phyloP scores from a whole-genome alignment of 2,329 filamentous ascomycete genomes.

The Fusarium pseudoanthophilum region DNA sequence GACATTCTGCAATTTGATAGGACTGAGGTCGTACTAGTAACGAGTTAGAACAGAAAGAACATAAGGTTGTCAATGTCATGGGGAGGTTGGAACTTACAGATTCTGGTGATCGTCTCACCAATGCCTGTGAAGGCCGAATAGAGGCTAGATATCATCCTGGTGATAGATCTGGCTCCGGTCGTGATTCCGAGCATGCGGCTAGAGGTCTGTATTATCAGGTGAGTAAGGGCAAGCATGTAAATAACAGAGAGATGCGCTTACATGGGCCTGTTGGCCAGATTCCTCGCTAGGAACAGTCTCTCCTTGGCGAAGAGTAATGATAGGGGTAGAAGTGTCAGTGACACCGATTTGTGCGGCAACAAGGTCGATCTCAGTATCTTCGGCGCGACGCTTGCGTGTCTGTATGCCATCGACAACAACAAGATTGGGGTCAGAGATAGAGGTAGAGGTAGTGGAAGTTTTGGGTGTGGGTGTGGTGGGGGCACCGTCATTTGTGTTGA shows the following conservation, averaged over 20 bases:
- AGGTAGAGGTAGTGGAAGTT: background rate
- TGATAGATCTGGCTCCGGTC: conserved; percentile 34
- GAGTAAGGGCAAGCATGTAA: background rate
- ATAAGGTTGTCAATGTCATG: background rate
- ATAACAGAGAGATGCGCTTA: conserved; percentile 1
- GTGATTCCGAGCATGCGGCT: conserved; percentile 39
- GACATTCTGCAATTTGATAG: conserved; percentile 41
- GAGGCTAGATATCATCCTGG: conserved; percentile 47
- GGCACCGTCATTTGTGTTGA: background rate
- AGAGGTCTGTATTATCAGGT: conserved; percentile 16
- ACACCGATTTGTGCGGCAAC: conserved; percentile 40
- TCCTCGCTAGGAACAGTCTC: conserved; percentile 13
- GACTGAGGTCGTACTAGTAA: conserved; percentile 40
- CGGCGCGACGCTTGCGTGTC: conserved; percentile 46
- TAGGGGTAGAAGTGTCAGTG: conserved; percentile 11
- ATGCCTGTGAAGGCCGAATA: conserved; percentile 43
- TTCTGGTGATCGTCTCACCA: conserved; percentile 40
- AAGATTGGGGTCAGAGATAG: conserved; percentile 9
- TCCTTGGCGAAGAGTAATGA: conserved; percentile 36
- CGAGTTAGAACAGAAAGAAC: conserved; percentile 2
- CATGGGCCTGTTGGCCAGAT: conserved; percentile 25
- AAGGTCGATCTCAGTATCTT: conserved; percentile 48
- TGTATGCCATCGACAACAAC: conserved; percentile 44
- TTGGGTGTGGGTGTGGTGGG: background rate
- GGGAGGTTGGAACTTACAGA: conserved; percentile 30